Conservation (phyloP, 2,329 filamentous ascomycete species). For the Xenosphaeropsis pyriputrescens region DNA sequence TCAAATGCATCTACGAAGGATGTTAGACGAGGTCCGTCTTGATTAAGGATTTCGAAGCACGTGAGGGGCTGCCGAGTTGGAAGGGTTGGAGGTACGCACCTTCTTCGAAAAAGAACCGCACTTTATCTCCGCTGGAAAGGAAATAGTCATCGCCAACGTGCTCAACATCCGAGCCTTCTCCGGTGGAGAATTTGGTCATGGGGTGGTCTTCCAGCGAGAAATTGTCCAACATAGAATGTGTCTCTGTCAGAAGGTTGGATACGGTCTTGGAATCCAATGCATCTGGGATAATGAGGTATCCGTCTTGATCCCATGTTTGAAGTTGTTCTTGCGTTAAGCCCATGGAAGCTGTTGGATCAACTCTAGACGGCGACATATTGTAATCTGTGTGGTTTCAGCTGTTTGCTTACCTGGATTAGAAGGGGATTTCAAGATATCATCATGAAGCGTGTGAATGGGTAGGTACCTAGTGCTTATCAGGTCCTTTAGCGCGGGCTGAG, state of each 20-base stretch:
- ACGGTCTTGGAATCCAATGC: conserved; percentile 57
- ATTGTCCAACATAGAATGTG: conserved; percentile 54
- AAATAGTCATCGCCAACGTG: conserved; percentile 96
- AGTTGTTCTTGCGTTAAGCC: conserved; percentile 63
- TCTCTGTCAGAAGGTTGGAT: conserved; percentile 56
- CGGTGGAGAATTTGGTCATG: conserved; percentile 87
- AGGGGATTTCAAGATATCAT: too few relatives aligned
- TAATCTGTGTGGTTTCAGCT: too few relatives aligned
- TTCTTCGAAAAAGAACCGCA: conserved; percentile 96
- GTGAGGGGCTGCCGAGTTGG: neutral
- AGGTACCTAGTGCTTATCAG: too few relatives aligned
- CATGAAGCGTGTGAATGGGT: too few relatives aligned
- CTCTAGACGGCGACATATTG: too few relatives aligned
- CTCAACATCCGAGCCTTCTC: conserved; percentile 43
- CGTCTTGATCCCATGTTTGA: conserved; percentile 60
- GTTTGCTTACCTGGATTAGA: too few relatives aligned
- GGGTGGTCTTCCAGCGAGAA: conserved; percentile 78
- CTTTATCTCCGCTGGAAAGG: conserved; percentile 73
- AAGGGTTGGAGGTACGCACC: conserved; percentile 17
- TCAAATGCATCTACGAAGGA: conserved; percentile 56
- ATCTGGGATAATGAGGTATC: conserved; percentile 76
- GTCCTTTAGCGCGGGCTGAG: too few relatives aligned
- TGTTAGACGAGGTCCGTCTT: too few relatives aligned
- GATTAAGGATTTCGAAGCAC: too few relatives aligned
- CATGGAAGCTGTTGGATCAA: too few relatives aligned